These are phyloP conservation scores for Glaciozyma antarctica DNA, from an alignment of 768 basidiomycete genomes.

Conservation along the genomic window DNA sequence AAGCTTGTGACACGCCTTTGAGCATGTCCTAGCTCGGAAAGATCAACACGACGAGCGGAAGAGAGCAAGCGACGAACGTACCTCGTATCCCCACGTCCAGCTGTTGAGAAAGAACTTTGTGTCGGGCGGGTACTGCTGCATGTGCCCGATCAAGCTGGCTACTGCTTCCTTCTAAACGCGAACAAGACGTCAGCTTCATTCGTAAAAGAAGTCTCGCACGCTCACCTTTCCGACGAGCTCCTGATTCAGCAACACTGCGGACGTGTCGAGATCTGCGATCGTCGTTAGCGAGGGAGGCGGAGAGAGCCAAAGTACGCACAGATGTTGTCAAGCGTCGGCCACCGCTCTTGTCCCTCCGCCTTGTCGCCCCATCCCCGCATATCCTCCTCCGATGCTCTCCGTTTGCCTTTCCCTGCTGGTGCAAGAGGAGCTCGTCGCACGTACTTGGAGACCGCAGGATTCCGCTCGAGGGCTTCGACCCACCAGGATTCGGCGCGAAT, in stretches of 20 bases:
- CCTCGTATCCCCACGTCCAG: conserved; percentile 96
- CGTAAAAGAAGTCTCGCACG: background rate
- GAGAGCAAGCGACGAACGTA: background rate
- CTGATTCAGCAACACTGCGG: conserved; percentile 50
- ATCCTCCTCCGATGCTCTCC: background rate
- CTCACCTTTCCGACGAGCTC: conserved; percentile 55
- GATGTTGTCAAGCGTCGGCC: conserved; percentile 41
- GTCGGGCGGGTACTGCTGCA: conserved; percentile 55
- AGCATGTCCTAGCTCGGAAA: conserved; percentile 52
- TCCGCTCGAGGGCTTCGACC: conserved; percentile 55
- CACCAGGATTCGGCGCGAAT: conserved; percentile 79
- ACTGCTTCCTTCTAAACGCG: conserved; percentile 54
- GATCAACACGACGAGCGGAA: background rate
- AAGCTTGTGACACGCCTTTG: conserved; percentile 60
- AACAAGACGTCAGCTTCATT: background rate
- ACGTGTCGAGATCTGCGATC: conserved; percentile 81
- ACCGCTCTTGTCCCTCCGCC: background rate
- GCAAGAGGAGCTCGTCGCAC: conserved; percentile 41
- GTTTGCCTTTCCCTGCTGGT: no score
- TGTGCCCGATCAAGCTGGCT: conserved; percentile 57
- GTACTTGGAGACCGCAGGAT: conserved; percentile 65
- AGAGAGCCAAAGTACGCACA: no score
- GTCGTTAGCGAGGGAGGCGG: no score
- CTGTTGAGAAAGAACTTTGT: conserved; percentile 78
- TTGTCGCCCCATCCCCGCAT: background rate